Evolutionary conservation across 257 asterid species (phyloP), one percentile per base, ranked within the genome.

Genomic region (Orobanche coerulescens): DNA sequence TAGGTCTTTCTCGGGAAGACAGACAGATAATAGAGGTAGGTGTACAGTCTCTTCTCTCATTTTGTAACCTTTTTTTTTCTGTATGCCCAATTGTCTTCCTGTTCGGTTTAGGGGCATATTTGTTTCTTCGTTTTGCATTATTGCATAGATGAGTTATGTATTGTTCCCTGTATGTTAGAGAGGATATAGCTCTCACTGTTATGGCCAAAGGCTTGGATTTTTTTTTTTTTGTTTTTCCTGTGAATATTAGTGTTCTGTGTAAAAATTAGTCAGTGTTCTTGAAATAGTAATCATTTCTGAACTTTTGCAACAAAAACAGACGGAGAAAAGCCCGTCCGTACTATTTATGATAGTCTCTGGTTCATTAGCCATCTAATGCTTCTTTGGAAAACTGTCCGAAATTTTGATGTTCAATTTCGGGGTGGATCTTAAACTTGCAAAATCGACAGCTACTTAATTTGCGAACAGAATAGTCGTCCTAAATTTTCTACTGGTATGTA

Each of bases 161-260:
- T 73, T 61, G 54, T 72, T 47, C 55, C 75, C 70, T 26, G 11
- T 51, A 30, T 58, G 71, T 70, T 67, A 57, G 69, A 76, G 71
- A 73, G 75, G 85, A 81, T n/a, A 59, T 77, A 63, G 84, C 68
- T 79, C 33, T 74, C 69, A 77, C 79, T 79, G 77, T 77, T 81
- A 66, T 78, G 83, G 95, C 94, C 86, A 36, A 84, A 84, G 94
- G 94, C 92, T 82, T 77, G 76, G 79, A 75, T 69, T 66, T 73
- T 72, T 81, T n/a, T n/a, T n/a, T n/a, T n/a, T n/a, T n/a, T n/a
- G n/a, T n/a, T n/a, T n/a, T n/a, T n/a, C n/a, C n/a, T 81, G 92
- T 84, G 84, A 77, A 81, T 84, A 78, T 66, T 64, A 64, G 24
- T 26, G 15, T 15, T 20, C 37, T 47, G 75, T 66, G n/a, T n/a